These are phyloP conservation scores for Paratinospora sagittata DNA, from an alignment of 164 flowering plant species.

Conservation along the genomic window DNA sequence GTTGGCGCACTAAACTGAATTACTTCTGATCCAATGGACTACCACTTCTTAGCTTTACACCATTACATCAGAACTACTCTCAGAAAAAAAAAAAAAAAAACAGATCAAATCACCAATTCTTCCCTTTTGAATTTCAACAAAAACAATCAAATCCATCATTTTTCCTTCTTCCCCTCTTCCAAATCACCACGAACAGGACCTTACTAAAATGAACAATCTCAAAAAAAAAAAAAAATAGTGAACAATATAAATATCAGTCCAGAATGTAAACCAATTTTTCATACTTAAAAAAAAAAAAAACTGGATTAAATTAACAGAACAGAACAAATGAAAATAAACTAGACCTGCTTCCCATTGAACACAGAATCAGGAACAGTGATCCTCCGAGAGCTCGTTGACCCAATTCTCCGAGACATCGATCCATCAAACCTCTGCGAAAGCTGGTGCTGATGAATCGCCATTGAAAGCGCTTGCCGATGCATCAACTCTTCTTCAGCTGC, in stretches of 20 bases:
- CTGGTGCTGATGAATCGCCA: constrained; percentile 74
- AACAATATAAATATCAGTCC: background rate
- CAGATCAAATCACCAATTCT: background rate
- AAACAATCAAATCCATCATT: background rate
- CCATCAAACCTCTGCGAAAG: constrained; percentile 67
- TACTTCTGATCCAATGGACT: no score
- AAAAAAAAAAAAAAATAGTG: no score
- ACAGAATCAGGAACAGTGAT: constrained; percentile 37
- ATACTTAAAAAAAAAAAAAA: background rate
- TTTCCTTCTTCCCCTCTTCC: background rate
- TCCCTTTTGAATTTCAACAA: background rate
- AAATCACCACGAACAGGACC: background rate
- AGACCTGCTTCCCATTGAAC: constrained; percentile 48
- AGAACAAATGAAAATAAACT: background rate
- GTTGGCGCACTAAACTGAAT: no score
- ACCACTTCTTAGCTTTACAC: no score
- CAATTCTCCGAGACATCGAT: constrained; percentile 66
- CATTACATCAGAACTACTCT: background rate
- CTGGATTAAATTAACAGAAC: background rate
- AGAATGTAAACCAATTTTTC: background rate
- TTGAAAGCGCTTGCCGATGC: constrained; percentile 57
- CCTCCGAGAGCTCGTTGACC: constrained; percentile 56
- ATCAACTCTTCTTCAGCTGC: constrained; percentile 47
- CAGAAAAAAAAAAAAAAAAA: background rate
- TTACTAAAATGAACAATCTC: no score